Conservation (phyloP, 2,329 filamentous ascomycete genomes). For the Aspergillus ruber region DNA sequence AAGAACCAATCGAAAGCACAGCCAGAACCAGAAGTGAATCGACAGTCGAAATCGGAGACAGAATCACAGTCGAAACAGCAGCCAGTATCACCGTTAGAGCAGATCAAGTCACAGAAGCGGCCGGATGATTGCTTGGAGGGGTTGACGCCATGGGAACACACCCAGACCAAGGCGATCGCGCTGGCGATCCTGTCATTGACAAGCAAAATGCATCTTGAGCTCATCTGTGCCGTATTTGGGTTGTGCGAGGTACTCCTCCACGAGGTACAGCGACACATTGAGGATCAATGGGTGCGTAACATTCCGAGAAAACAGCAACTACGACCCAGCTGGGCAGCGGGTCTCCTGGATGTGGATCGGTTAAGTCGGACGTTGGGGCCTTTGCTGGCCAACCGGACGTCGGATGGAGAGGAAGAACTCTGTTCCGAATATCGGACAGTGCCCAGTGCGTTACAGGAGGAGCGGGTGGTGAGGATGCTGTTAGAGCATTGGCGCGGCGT, state of each 20-base stretch:
- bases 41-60: conserved; percentile 8
- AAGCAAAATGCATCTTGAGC: conserved; percentile 32
- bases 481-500: conserved; percentile 31
- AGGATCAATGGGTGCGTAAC: not conserved
- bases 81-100: no score
- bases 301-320: conserved; percentile 1
- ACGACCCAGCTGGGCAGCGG: conserved; percentile 15
- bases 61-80: not conserved
- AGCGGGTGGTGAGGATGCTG: conserved; percentile 27
- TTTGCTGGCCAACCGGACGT: conserved; percentile 18
- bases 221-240: conserved; percentile 37
- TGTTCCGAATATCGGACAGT: not conserved
- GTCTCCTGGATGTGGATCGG: conserved; percentile 19
- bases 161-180: conserved; percentile 27
- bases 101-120: not conserved
- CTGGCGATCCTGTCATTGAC: conserved; percentile 33
- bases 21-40: no score
- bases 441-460: not conserved
- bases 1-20: no score
- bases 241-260: conserved; percentile 27
- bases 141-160: conserved; percentile 13
- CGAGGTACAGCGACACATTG: conserved; percentile 15
- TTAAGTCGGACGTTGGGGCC: conserved; percentile 28
- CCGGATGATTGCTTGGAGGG: conserved; percentile 16
- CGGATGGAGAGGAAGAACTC: not conserved